Conservation (phyloP, 305 asterid species). For the Solanum aculeatissimum region DNA sequence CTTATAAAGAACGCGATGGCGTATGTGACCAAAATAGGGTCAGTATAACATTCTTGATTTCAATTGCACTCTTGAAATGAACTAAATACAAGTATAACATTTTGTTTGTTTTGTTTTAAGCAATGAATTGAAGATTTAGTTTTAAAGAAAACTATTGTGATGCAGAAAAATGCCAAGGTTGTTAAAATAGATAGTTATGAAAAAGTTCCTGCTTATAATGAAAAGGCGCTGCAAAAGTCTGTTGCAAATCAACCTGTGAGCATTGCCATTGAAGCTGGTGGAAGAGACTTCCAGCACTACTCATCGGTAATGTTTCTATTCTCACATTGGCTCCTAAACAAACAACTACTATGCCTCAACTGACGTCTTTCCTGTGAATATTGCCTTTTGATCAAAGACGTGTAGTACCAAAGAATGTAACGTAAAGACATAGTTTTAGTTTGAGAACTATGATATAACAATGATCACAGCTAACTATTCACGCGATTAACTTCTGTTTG, state of each 20-base stretch:
- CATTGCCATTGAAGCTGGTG: conserved; percentile 17
- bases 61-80: neutral
- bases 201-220: conserved; percentile 7
- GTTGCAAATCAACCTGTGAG: conserved; percentile 13
- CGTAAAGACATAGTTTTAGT: neutral
- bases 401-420: neutral
- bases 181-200: conserved; percentile 11
- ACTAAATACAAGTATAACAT: neutral
- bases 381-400: neutral
- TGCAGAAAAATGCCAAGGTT: conserved; percentile 10
- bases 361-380: neutral
- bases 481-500: neutral
- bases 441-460: neutral
- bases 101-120: neutral
- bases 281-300: conserved; percentile 12
- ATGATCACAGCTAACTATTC: neutral
- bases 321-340: neutral
- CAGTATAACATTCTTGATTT: neutral
- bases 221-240: conserved; percentile 11
- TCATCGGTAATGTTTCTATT: conserved; percentile 1
- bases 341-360: neutral
- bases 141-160: neutral
- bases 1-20: conserved; percentile 2
- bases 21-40: conserved; percentile 12
- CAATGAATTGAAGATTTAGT: neutral